These are phyloP conservation scores for Tuber borchii DNA, from an alignment of 495 filamentous ascomycete species.

Conservation along the genomic window DNA sequence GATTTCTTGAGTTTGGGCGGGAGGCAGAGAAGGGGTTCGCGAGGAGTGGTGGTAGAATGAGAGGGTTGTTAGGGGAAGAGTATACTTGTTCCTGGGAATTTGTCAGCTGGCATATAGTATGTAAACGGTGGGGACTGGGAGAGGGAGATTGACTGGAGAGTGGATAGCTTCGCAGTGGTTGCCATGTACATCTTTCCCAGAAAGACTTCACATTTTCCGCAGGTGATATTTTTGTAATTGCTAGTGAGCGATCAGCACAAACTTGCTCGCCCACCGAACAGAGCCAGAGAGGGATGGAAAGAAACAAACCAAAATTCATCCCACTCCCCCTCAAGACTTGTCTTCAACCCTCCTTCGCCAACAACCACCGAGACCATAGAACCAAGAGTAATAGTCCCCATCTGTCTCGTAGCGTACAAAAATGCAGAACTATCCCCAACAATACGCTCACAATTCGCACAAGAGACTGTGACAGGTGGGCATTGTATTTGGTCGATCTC, in stretches of 20 bases:
- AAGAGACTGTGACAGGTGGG: conserved; percentile 32
- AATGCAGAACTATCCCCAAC: conserved; percentile 33
- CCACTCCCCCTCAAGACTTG: conserved; percentile 31
- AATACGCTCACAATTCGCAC: conserved; percentile 37
- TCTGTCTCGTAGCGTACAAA: conserved; percentile 32
- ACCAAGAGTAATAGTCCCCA: conserved; percentile 28
- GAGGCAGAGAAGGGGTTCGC: conserved; percentile 23
- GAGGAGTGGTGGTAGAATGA: conserved; percentile 34
- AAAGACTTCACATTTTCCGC: conserved; percentile 27
- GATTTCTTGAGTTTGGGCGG: conserved; percentile 30
- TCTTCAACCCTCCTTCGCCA: conserved; percentile 25
- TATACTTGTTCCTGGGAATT: conserved; percentile 22
- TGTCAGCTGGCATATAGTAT: background rate
- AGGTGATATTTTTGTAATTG: conserved; percentile 34
- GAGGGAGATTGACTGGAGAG: conserved; percentile 27
- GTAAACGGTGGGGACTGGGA: background rate
- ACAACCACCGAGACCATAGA: conserved; percentile 24
- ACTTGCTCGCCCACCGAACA: background rate
- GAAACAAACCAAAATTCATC: conserved; percentile 33
- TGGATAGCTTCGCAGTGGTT: conserved; percentile 31
- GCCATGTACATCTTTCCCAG: conserved; percentile 37
- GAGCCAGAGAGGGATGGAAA: background rate
- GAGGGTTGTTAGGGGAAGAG: conserved; percentile 19
- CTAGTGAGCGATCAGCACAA: conserved; percentile 16
- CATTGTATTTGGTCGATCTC: conserved; percentile 13